These are phyloP conservation scores for Talaromyces sp. DNA, from an alignment of 2,329 filamentous ascomycete genomes.

Conservation along the genomic window DNA sequence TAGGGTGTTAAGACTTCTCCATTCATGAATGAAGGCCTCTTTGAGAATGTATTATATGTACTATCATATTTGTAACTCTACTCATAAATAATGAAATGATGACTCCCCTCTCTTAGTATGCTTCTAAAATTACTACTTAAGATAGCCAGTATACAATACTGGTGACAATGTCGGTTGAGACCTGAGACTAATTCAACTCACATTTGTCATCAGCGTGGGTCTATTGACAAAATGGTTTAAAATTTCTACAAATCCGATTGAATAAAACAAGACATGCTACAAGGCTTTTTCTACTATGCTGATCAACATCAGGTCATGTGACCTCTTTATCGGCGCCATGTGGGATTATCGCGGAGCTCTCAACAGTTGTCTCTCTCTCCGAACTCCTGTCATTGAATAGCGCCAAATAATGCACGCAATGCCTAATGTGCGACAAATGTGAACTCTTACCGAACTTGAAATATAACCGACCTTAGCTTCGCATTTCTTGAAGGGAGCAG, in stretches of 20 bases:
- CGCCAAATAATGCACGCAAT: not conserved
- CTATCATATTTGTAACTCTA: not conserved
- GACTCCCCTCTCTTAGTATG: not conserved
- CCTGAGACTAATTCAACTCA: no score
- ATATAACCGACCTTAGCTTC: no score
- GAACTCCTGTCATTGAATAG: not conserved
- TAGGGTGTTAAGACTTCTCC: not conserved
- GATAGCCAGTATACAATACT: no score
- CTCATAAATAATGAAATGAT: not conserved
- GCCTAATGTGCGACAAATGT: not conserved
- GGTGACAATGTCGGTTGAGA: no score
- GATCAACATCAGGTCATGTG: conserved; percentile 1
- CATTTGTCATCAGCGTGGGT: no score
- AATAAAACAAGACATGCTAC: no score
- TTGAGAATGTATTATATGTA: not conserved
- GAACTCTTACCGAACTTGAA: not conserved
- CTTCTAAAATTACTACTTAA: no score
- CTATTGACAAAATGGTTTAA: no score
- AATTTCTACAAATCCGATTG: no score
- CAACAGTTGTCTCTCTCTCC: conserved; percentile 15
- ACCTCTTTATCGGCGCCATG: conserved; percentile 13
- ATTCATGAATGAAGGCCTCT: not conserved
- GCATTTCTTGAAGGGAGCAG: not conserved
- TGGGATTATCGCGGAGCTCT: conserved; percentile 19
- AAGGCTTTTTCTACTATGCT: no score